Base-by-base conservation (phyloP, 768 basidiomycete genomes). In the Lactarius hatsudake region DNA sequence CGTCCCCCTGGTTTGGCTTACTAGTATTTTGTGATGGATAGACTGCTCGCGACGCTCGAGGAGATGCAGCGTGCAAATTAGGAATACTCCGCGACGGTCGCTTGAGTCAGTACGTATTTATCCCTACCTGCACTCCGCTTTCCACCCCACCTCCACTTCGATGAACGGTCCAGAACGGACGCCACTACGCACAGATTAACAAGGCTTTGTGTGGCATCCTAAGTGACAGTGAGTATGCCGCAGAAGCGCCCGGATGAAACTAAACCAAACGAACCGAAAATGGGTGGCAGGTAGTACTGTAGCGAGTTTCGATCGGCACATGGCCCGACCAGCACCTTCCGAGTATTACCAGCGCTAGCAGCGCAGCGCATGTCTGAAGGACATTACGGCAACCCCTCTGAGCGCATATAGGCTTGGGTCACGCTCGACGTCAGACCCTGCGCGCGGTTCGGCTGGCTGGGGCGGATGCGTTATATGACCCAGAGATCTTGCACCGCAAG, bases 11-110 rank as follows among this genome's bases (percentile, higher is more conserved):
- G 2, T 20, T 30, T 43, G 30, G 7, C 9, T 23, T 10, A 10
- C 55, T 61, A 23, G n/a, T n/a, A n/a, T n/a, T 54, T 20, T 26
- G 48, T 26, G 13, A 28, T 40, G 57, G 88, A 38, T 38, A 34
- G 89, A 30, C 89, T 1, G 80, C 76, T 94, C 15, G 79, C 86
- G 71, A 77, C 73, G 0, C 76, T 95, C 3, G 79, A 81, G 3
- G 87, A 93, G 74, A 88, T 93, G 86, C 77, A 80, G 13, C 71
- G 77, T 5, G 91, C 87, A 0, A 95, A 96, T 72, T 83, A 81
- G 36, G 92, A 95, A 63, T 96, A 96, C n/a, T n/a, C n/a, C n/a
- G n/a, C n/a, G n/a, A n/a, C n/a, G n/a, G 85, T 96, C 3, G 80
- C 84, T 63, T 86, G 90, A 63, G 88, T 93, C 1, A 93, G 93